phyloP scores from a whole-genome alignment of 2,329 filamentous ascomycete species.

The Fusarium avenaceum region DNA sequence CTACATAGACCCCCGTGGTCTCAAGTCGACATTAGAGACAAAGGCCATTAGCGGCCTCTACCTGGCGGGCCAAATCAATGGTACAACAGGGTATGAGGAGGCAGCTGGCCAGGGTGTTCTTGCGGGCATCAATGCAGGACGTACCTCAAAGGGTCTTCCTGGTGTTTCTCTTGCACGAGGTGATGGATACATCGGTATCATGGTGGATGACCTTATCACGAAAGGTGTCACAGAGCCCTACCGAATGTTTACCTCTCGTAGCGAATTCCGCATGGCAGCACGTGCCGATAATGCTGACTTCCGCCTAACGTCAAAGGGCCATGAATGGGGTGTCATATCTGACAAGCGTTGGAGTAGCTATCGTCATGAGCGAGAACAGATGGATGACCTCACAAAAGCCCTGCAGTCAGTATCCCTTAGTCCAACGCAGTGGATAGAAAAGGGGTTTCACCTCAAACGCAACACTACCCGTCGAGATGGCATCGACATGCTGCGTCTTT shows the following conservation, averaged over 20 bases:
- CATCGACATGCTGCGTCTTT: constrained; percentile 82
- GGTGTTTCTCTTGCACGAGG: constrained; percentile 80
- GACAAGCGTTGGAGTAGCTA: constrained; percentile 82
- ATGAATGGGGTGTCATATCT: constrained; percentile 81
- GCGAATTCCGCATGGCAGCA: constrained; percentile 93
- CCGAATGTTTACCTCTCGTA: constrained; percentile 96
- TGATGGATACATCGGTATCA: constrained; percentile 97
- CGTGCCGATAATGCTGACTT: constrained; percentile 95
- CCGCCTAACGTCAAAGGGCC: constrained; percentile 84
- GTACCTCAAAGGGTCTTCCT: constrained; percentile 76
- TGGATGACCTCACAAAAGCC: constrained; percentile 72
- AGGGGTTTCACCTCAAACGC: constrained; percentile 76
- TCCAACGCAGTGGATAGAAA: constrained; percentile 74
- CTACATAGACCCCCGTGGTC: constrained; percentile 92
- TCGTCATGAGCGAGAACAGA: constrained; percentile 73
- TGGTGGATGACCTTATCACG: constrained; percentile 97
- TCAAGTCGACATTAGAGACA: constrained; percentile 92
- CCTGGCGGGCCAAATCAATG: constrained; percentile 96
- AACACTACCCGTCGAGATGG: constrained; percentile 78
- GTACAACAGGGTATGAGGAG: constrained; percentile 98
- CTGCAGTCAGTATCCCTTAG: constrained; percentile 72
- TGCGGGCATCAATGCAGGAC: constrained; percentile 92
- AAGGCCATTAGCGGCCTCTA: constrained; percentile 91
- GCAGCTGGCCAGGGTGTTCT: constrained; percentile 93
- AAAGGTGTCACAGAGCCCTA: constrained; percentile 98